These are phyloP conservation scores for Nidula microcarpa DNA, from an alignment of 768 basidiomycete genomes.

Conservation along the genomic window DNA sequence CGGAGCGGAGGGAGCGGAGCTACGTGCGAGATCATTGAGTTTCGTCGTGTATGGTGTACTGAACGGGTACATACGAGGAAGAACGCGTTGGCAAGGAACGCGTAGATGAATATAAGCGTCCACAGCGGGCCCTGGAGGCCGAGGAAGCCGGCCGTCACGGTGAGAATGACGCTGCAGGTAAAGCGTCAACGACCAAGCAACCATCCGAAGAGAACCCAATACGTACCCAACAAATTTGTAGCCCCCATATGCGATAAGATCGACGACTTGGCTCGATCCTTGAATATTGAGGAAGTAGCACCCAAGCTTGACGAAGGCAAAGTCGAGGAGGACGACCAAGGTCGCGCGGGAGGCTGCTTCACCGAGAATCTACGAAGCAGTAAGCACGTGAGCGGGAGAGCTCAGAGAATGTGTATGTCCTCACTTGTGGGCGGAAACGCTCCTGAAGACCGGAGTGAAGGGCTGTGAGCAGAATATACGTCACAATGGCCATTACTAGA, in stretches of 20 bases:
- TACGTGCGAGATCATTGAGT: slow-evolving; percentile 22
- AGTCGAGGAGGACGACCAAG: slow-evolving; percentile 83
- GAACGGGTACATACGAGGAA: slow-evolving; percentile 68
- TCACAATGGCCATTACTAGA: slow-evolving; percentile 91
- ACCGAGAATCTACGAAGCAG: slow-evolving; percentile 61
- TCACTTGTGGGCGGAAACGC: slow-evolving; percentile 75
- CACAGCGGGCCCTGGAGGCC: slow-evolving; percentile 61
- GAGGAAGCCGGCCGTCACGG: slow-evolving; percentile 70
- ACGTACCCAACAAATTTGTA: slow-evolving; percentile 97
- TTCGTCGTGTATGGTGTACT: neutral
- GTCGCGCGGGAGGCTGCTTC: slow-evolving; percentile 81
- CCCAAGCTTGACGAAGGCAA: slow-evolving; percentile 83
- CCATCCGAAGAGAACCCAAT: neutral
- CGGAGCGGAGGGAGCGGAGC: slow-evolving; percentile 91
- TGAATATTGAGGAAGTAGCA: slow-evolving; percentile 92
- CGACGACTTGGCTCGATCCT: slow-evolving; percentile 65
- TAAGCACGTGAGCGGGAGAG: neutral
- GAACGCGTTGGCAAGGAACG: slow-evolving; percentile 87
- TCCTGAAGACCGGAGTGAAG: slow-evolving; percentile 79
- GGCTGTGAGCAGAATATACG: slow-evolving; percentile 89
- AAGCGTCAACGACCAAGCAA: neutral
- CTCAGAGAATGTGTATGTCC: neutral
- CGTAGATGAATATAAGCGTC: slow-evolving; percentile 74
- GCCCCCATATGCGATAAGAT: slow-evolving; percentile 89
- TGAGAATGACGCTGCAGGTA: slow-evolving; percentile 69